phyloP scores from a whole-genome alignment of 495 filamentous ascomycete genomes.

The Podospora sp. region DNA sequence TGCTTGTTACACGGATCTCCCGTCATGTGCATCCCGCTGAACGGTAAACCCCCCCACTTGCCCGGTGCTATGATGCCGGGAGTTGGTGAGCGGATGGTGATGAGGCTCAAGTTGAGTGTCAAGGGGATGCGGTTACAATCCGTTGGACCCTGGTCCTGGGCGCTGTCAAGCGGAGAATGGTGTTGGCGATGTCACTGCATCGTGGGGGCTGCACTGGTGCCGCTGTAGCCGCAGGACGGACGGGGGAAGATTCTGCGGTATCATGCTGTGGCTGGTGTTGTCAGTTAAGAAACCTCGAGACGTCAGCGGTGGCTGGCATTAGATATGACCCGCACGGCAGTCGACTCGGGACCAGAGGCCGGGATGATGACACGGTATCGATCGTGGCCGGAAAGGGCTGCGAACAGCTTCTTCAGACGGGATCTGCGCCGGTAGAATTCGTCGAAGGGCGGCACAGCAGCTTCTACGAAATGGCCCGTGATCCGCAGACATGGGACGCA shows the following conservation, averaged over 20 bases:
- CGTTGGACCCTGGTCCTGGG: neutral
- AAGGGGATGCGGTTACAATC: neutral
- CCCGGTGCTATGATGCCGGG: neutral
- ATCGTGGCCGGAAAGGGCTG: conserved; percentile 15
- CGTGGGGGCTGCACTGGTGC: neutral
- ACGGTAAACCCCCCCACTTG: neutral
- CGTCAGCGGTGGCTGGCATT: too few species aligned
- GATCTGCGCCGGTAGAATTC: conserved; percentile 24
- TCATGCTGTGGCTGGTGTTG: neutral
- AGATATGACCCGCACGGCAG: neutral
- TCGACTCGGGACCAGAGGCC: neutral
- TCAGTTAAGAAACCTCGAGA: too few species aligned
- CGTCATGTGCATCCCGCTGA: neutral
- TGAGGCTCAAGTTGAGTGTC: neutral
- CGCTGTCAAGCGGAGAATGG: neutral
- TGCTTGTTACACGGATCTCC: neutral
- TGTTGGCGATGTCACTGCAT: neutral
- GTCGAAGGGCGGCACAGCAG: conserved; percentile 11
- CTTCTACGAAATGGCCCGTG: conserved; percentile 17
- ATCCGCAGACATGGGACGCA: neutral
- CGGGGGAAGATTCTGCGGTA: neutral
- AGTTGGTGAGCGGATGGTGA: neutral
- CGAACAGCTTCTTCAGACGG: conserved; percentile 2
- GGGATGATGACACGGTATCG: neutral
- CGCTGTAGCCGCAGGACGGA: too few species aligned